A percentile compares a stretch with the other conserved stretches of the same genome.
Evolutionary conservation across 2,329 filamentous ascomycete genomes (phyloP).

Genomic region (Amauroascus verrucosus): DNA sequence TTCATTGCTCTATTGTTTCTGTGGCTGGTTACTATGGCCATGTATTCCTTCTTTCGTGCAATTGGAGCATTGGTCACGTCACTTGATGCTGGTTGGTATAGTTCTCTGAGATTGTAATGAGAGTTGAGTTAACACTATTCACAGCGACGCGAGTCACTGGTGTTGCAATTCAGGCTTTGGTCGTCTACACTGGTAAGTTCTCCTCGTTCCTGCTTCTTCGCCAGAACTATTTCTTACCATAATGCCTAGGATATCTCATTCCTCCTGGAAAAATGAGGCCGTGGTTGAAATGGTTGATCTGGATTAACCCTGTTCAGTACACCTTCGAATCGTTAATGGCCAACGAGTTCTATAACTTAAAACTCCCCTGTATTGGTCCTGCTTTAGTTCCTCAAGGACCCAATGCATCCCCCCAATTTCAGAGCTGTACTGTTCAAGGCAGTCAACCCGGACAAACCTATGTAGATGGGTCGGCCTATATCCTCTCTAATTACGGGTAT

Average conservation of each 20-base stretch:
- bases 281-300: slow-evolving; percentile 55
- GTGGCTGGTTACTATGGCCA: slow-evolving; percentile 45
- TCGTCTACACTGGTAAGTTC: slow-evolving; percentile 46
- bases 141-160: slow-evolving; percentile 41
- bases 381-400: slow-evolving; percentile 48
- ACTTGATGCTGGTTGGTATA: slow-evolving; percentile 38
- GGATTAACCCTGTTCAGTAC: slow-evolving; percentile 59
- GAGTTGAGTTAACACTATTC: background rate
- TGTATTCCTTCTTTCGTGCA: slow-evolving; percentile 46
- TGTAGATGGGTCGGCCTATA: slow-evolving; percentile 48
- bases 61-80: slow-evolving; percentile 42
- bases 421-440: slow-evolving; percentile 51
- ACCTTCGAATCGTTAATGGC: slow-evolving; percentile 58
- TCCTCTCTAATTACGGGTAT: slow-evolving; percentile 46
- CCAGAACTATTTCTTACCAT: background rate
- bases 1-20: slow-evolving; percentile 51
- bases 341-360: slow-evolving; percentile 57
- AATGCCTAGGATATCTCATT: slow-evolving; percentile 48
- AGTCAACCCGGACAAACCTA: slow-evolving; percentile 42
- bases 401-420: slow-evolving; percentile 39
- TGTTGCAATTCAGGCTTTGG: slow-evolving; percentile 40
- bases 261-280: slow-evolving; percentile 51
- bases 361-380: slow-evolving; percentile 46
- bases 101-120: background rate
- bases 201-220: background rate